A percentile compares a stretch with the other conserved stretches of the same genome.
These are phyloP conservation scores for Monosporascus sp. DNA, from an alignment of 2,329 filamentous ascomycete genomes.

Conservation along the genomic window DNA sequence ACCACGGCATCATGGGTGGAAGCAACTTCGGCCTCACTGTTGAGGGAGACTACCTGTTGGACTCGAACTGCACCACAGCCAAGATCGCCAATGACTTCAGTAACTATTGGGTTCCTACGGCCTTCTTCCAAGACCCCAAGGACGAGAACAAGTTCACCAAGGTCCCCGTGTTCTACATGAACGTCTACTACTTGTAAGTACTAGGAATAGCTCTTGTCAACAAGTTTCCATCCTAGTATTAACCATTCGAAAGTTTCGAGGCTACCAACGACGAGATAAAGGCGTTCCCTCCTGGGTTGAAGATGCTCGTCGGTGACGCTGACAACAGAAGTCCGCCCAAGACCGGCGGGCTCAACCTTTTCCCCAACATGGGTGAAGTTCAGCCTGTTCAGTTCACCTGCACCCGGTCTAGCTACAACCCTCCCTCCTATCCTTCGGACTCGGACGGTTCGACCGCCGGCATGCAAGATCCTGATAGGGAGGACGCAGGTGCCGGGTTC, in stretches of 20 bases:
- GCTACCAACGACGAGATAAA: constrained; percentile 58
- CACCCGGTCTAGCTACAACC: constrained; percentile 43
- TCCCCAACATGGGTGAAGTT: constrained; percentile 45
- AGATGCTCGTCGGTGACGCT: constrained; percentile 64
- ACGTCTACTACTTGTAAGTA: constrained; percentile 67
- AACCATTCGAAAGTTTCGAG: constrained; percentile 44
- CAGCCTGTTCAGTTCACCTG: constrained; percentile 56
- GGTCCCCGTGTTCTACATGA: constrained; percentile 67
- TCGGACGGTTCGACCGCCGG: constrained; percentile 52
- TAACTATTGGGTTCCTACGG: constrained; percentile 71
- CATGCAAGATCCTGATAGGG: constrained; percentile 48
- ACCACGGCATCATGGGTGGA: constrained; percentile 67
- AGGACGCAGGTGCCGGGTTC: constrained; percentile 58
- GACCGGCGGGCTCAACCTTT: constrained; percentile 42
- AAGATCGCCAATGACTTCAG: constrained; percentile 62
- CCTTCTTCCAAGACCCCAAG: constrained; percentile 62
- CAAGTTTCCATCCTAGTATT: background rate
- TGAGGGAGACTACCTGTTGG: constrained; percentile 51
- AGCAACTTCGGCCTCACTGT: constrained; percentile 60
- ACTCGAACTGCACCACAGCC: constrained; percentile 67
- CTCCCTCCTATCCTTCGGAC: constrained; percentile 46
- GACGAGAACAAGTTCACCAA: constrained; percentile 55
- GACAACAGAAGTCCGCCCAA: constrained; percentile 51
- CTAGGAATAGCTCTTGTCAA: background rate
- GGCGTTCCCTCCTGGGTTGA: constrained; percentile 65